Percentiles rank a stretch among this genome's conserved stretches.
phyloP scores from a whole-genome alignment of 139 green algal species.

The Chlorella ohadii region DNA sequence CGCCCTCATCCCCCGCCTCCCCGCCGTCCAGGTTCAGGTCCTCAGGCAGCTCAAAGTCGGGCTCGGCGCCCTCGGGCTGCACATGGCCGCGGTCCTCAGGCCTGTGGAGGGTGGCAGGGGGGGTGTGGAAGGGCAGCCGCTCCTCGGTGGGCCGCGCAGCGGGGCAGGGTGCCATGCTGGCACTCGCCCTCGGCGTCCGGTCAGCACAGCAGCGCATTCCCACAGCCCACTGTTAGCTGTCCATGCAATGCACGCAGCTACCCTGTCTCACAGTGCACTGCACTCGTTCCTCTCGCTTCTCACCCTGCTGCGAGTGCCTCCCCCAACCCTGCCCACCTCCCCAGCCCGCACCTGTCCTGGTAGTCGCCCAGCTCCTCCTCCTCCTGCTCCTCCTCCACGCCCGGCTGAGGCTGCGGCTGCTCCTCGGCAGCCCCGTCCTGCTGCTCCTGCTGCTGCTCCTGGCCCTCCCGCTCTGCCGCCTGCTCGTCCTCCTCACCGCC shows the following conservation, averaged over 20 bases:
- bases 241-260: too few relatives aligned
- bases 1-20: constrained; percentile 32
- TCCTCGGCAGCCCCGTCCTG: constrained; percentile 53
- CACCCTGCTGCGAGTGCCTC: too few relatives aligned
- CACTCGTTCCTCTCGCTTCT: too few relatives aligned
- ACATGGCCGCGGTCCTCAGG: constrained; percentile 81
- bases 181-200: too few relatives aligned
- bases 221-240: too few relatives aligned
- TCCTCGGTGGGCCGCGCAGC: too few relatives aligned
- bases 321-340: not conserved
- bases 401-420: constrained; percentile 31
- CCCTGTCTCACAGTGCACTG: too few relatives aligned
- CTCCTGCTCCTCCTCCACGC: constrained; percentile 47
- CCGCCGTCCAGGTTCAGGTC: constrained; percentile 87
- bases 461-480: constrained; percentile 49
- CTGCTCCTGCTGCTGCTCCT: constrained; percentile 46
- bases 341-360: constrained; percentile 42
- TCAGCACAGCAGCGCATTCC: too few relatives aligned
- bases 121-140: too few relatives aligned
- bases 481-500: constrained; percentile 56
- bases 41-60: constrained; percentile 83
- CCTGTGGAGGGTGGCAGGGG: constrained; percentile 44
- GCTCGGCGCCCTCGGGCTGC: constrained; percentile 60
- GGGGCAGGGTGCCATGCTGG: not conserved
- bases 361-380: constrained; percentile 52